These are phyloP conservation scores for Gloeostereum incarnatum DNA, from an alignment of 768 basidiomycete species.

Conservation along the genomic window DNA sequence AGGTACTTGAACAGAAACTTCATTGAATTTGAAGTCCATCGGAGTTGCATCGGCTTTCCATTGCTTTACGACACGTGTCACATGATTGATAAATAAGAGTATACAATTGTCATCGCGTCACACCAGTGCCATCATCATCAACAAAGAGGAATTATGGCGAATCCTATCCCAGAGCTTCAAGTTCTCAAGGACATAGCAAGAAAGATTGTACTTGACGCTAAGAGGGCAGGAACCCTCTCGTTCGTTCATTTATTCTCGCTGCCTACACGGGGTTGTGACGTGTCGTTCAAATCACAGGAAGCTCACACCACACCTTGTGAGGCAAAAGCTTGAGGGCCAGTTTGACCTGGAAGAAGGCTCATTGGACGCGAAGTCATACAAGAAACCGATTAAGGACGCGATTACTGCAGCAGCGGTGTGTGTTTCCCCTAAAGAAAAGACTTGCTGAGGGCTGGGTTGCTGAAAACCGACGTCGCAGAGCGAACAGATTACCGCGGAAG, in stretches of 20 bases:
- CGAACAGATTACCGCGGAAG: neutral
- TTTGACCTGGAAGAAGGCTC: constrained; percentile 1
- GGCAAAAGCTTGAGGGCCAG: constrained; percentile 1
- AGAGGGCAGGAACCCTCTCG: neutral
- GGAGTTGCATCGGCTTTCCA: no score
- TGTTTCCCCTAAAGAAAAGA: no score
- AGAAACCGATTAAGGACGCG: neutral
- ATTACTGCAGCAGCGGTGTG: neutral
- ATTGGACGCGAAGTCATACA: neutral
- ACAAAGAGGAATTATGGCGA: no score
- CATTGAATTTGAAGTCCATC: no score
- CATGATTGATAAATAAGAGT: no score
- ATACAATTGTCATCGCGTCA: no score
- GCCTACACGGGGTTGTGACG: neutral
- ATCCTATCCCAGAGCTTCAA: constrained; percentile 8
- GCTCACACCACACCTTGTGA: neutral
- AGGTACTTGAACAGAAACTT: no score
- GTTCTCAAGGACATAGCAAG: neutral
- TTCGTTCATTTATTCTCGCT: neutral
- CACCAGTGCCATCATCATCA: no score
- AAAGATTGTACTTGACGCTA: neutral
- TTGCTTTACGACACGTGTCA: no score
- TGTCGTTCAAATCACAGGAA: no score
- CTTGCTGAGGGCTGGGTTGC: neutral
- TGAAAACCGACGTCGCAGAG: neutral